These are phyloP conservation scores for Castanea sativa DNA, from an alignment of 306 rosid species.

Conservation along the genomic window DNA sequence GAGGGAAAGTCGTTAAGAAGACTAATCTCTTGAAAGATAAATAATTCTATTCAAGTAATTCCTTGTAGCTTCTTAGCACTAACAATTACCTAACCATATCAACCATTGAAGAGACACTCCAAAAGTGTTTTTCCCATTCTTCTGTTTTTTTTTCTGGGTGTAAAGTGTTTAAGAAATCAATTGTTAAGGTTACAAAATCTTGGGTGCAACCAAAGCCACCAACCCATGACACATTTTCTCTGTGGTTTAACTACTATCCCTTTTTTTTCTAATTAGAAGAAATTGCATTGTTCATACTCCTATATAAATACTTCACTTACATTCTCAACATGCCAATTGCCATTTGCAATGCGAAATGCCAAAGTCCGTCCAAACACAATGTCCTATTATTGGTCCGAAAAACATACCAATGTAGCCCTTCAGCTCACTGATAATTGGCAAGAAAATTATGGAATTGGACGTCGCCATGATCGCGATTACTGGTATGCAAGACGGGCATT, in stretches of 20 bases:
- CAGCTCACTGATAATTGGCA: conserved; percentile 3
- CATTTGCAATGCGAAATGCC: conserved; percentile 23
- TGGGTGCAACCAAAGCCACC: conserved; percentile 41
- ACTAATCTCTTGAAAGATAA: no score
- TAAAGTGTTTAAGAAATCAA: no score
- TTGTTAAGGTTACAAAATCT: conserved; percentile 9
- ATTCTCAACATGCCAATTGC: not conserved
- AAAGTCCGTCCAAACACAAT: conserved; percentile 30
- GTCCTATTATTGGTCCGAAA: not conserved
- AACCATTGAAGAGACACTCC: not conserved
- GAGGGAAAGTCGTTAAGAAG: no score
- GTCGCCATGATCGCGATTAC: conserved; percentile 34
- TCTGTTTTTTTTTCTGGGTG: no score
- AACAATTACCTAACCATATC: no score
- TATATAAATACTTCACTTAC: not conserved
- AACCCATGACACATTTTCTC: conserved; percentile 25
- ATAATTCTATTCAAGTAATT: no score
- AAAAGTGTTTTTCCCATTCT: no score
- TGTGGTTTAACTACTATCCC: conserved; percentile 29
- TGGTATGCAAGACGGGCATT: conserved; percentile 51
- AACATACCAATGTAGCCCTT: not conserved
- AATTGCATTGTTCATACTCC: not conserved
- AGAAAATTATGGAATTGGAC: conserved; percentile 26
- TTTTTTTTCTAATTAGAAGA: not conserved
- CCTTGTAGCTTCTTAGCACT: no score